A percentile compares a stretch with the other conserved stretches of the same genome.
phyloP scores from a whole-genome alignment of 169 alveolate genomes.

The Plasmodium blacklocki region DNA sequence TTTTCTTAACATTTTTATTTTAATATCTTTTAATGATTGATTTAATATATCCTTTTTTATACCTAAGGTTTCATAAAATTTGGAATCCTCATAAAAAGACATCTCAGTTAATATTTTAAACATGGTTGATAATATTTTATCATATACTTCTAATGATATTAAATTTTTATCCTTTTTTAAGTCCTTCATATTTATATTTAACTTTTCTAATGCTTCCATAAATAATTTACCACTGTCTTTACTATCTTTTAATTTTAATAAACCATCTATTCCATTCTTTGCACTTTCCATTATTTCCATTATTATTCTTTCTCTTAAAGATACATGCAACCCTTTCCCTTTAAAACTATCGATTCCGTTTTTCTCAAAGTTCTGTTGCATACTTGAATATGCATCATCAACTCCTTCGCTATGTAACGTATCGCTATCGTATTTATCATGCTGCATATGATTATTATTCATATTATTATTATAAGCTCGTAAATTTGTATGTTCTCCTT shows the following conservation, averaged over 20 bases:
- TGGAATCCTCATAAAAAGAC: conserved; percentile 26
- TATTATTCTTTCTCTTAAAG: conserved; percentile 26
- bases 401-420: background rate
- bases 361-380: conserved; percentile 1
- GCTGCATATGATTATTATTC: background rate
- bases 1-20: conserved; percentile 35
- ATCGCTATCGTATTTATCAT: background rate
- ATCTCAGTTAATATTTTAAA: conserved; percentile 65
- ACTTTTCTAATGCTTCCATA: conserved; percentile 13
- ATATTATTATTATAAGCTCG: background rate
- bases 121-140: conserved; percentile 34
- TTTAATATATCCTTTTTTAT: conserved; percentile 23
- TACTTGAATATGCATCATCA: background rate
- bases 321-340: conserved; percentile 14
- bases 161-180: background rate
- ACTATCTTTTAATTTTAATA: conserved; percentile 2
- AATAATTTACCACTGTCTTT: conserved; percentile 4
- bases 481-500: background rate
- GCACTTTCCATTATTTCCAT: conserved; percentile 39
- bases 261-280: conserved; percentile 37
- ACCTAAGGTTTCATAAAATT: conserved; percentile 40
- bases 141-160: conserved; percentile 36
- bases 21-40: conserved; percentile 44
- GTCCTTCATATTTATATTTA: conserved; percentile 1
- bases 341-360: background rate